Evolutionary conservation across 2,329 filamentous ascomycete species (phyloP), one percentile per base, ranked within the genome.

Genomic region (Mariannaea sp.): DNA sequence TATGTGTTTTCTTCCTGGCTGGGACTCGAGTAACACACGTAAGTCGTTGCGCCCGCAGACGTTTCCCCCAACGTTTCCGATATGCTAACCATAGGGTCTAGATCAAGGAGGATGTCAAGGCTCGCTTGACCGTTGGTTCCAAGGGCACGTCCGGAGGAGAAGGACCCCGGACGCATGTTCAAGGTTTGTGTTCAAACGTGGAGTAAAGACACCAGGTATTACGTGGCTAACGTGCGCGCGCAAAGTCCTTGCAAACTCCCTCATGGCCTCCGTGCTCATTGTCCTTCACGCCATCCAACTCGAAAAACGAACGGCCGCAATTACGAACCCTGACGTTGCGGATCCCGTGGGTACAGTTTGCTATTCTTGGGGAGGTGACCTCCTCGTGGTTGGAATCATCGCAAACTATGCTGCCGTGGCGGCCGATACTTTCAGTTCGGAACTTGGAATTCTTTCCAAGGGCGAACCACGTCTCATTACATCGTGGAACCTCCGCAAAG

Each of bases 351-450:
- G 78, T 49, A 77, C 75, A 12, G 68, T 80, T 47, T 87, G 84
- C 71, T 87, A 77, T 66, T 72, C 77, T 0, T 86, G 82, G 82
- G 76, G 76, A 42, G 85, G 85, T 29, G 85, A 87, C 64, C 70
- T 88, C 5, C 75, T 87, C 4, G 75, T 87, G 9, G 67, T 88
- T 16, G 86, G 86, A 10, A 86, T 88, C 60, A 82, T 89, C 60
- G 84, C 85, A 35, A 93, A 96, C 75, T 99, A 99, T 68, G 93
- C 92, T 20, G 90, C 90, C 42, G 92, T 96, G 8, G 86, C 91
- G 16, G 90, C 93, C 43, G 94, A 99, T 71, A 99, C 94, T 0
- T 94, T 97, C 70, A 92, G 89, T 52, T 96, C 92, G 9, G 94
- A 99, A 75, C 85, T 99, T 16, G 94, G 94, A 12, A 99, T 99